Evolutionary conservation across 164 flowering plant species (phyloP), one percentile per base, ranked within the genome.

Genomic region (Hamamelis virginiana): DNA sequence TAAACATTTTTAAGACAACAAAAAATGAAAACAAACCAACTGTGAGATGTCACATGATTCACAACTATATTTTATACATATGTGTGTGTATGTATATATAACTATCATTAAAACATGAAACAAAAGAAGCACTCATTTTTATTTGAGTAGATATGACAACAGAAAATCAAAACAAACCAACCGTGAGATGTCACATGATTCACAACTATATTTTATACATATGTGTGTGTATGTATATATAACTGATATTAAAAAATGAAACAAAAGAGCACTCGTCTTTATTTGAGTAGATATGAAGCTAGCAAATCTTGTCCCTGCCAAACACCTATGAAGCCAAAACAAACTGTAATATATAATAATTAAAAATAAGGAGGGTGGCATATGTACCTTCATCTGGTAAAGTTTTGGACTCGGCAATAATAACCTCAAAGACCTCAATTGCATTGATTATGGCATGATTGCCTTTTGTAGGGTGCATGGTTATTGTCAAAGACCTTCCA

Each of bases 391-490:
- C 98, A 64, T 74, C 86, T 9, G 59, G 46, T 47, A 80, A 74
- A 65, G 97, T 96, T 72, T 84, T 86, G 21, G 83, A 81, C 80
- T 93, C 98, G 3, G 89, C 80, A 1, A 70, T 59, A 58, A 96
- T 78, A 66, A 96, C 72, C 74, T 93, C 94, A 73, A 96, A 90
- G 71, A 96, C 82, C 80, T 96, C 99, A 72, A 96, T 88, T 52
- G 96, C 98, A 86, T 70, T 87, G 71, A 96, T 80, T 45, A 90
- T 78, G 3, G 90, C 93, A 74, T 74, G 80, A 68, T 69, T 74
- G 10, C 95, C 97, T 69, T 80, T 82, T 28, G 79, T 84, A 18
- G 98, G 97, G 38, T 78, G 87, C 67, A 96, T 13, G 6, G 82
- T 80, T 58, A 93, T 84, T 14, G 88, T 84, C 77, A 96, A 76